phyloP scores from a whole-genome alignment of 2,329 filamentous ascomycete genomes.

The Colletotrichum aenigma region DNA sequence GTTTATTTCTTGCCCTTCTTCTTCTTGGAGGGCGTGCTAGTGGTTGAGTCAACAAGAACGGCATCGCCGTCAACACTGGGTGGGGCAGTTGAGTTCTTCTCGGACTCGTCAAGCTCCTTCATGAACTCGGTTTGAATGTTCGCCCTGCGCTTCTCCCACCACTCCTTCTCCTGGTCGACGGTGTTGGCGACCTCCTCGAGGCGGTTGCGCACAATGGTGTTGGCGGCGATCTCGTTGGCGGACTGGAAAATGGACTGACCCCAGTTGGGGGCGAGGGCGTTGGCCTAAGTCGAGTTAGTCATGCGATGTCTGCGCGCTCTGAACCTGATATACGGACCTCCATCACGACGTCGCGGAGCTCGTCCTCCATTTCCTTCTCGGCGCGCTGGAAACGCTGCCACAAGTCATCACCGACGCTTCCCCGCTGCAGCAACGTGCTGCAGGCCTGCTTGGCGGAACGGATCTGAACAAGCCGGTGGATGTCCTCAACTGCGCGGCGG shows the following conservation, averaged over 20 bases:
- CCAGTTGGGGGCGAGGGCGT: conserved; percentile 87
- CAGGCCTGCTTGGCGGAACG: conserved; percentile 88
- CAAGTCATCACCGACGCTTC: conserved; percentile 93
- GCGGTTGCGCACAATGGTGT: conserved; percentile 75
- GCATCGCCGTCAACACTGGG: conserved; percentile 76
- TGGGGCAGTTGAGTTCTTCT: conserved; percentile 45
- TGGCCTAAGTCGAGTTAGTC: conserved; percentile 65
- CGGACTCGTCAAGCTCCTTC: conserved; percentile 78
- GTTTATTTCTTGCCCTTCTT: conserved; percentile 69
- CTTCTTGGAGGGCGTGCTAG: conserved; percentile 54
- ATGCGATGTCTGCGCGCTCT: not conserved
- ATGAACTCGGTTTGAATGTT: conserved; percentile 79
- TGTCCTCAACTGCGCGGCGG: conserved; percentile 89
- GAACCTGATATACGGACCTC: conserved; percentile 64
- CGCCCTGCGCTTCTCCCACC: conserved; percentile 87
- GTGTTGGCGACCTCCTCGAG: conserved; percentile 78
- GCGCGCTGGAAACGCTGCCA: conserved; percentile 92
- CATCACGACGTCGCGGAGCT: conserved; percentile 89
- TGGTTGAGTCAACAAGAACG: conserved; percentile 73
- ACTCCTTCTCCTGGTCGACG: conserved; percentile 76
- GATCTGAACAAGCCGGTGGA: conserved; percentile 88
- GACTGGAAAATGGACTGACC: conserved; percentile 96
- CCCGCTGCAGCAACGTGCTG: conserved; percentile 80
- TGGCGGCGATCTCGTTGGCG: conserved; percentile 93
- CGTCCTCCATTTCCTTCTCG: conserved; percentile 97